A percentile compares a stretch with the other conserved stretches of the same genome.
Conservation (phyloP, 768 basidiomycete species). For the Strobilomyces confusus region DNA sequence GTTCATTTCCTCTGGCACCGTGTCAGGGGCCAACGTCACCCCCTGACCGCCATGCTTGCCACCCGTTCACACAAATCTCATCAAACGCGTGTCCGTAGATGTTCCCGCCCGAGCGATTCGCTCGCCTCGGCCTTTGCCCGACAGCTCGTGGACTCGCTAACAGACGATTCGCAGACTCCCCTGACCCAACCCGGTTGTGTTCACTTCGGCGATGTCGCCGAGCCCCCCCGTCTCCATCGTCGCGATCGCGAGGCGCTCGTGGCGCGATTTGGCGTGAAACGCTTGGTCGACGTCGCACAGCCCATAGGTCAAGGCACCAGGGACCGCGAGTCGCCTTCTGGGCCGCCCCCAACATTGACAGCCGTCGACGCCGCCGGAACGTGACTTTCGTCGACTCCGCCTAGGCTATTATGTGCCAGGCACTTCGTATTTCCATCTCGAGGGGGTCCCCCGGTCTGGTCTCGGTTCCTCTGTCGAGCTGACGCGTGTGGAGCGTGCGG, state of each 20-base stretch:
- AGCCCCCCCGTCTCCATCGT: neutral
- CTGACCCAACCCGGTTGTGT: neutral
- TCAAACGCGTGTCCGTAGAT: slow-evolving; percentile 18
- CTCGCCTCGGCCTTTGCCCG: neutral
- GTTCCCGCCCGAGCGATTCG: slow-evolving; percentile 6
- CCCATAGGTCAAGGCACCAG: slow-evolving; percentile 20
- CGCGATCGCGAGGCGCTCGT: slow-evolving; percentile 6
- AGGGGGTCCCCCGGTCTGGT: neutral
- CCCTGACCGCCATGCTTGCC: slow-evolving; percentile 24
- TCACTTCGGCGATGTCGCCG: neutral
- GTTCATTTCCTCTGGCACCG: slow-evolving; percentile 22
- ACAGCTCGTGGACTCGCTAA: neutral
- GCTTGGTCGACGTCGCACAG: slow-evolving; percentile 6
- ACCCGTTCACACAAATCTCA: slow-evolving; percentile 14
- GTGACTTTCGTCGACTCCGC: too few relatives aligned
- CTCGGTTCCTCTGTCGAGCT: neutral
- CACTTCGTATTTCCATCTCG: neutral
- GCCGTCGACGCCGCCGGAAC: slow-evolving; percentile 5
- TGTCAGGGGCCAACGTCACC: slow-evolving; percentile 12
- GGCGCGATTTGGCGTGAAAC: slow-evolving; percentile 3
- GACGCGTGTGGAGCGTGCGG: neutral
- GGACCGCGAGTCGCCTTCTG: slow-evolving; percentile 5
- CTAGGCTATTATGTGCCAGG: too few relatives aligned
- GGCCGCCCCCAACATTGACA: neutral
- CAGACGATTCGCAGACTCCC: neutral